Evolutionary conservation across 768 basidiomycete species (phyloP), one percentile per base, ranked within the genome.

Genomic region (Auricularia heimuer): DNA sequence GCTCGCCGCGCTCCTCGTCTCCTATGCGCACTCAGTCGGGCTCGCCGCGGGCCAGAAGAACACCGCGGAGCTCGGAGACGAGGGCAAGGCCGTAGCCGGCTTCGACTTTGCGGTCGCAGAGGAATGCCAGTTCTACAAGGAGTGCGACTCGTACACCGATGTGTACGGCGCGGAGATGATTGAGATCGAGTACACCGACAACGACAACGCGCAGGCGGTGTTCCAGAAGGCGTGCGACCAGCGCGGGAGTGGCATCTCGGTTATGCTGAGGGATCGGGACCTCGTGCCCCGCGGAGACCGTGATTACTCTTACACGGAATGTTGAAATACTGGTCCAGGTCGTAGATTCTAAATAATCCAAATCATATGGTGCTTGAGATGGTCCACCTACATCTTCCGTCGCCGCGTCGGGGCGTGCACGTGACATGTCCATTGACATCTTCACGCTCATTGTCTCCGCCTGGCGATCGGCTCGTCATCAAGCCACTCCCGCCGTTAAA

Each of bases 141-240:
- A 60, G 29, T 60, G 56, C 56, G 56, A 29, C 24, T 12, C 24
- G 3, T 60, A 60, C 56, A 60, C 56, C 8, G 56, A 60, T 18
- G 24, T 33, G 24, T 60, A 60, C 18, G 56, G 56, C 56, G 12
- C 24, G 29, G 21, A 34, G 24, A 24, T 60, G 29, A 14, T 60
- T 10, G 56, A 60, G 56, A 35, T 60, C 24, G 56, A 60, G 56
- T 60, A 60, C 29, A 60, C 56, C 56, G 56, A 60, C 24, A 60
- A 60, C 56, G 29, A 60, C 56, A 35, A 60, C 33, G 56, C 56
- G 56, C 4, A 60, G 34, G 11, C 18, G 2, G 56, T 60, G 1
- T 60, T 33, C 18, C 29, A 33, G 56, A 60, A 29, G 56, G 56
- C 56, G 6, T 60, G 56, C 56, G 24, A 60, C 14, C 11, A 24